Percentiles rank a stretch among this genome's conserved stretches.
Conservation (phyloP, 768 basidiomycete species). For the Pilatotrama ljubarskyi region DNA sequence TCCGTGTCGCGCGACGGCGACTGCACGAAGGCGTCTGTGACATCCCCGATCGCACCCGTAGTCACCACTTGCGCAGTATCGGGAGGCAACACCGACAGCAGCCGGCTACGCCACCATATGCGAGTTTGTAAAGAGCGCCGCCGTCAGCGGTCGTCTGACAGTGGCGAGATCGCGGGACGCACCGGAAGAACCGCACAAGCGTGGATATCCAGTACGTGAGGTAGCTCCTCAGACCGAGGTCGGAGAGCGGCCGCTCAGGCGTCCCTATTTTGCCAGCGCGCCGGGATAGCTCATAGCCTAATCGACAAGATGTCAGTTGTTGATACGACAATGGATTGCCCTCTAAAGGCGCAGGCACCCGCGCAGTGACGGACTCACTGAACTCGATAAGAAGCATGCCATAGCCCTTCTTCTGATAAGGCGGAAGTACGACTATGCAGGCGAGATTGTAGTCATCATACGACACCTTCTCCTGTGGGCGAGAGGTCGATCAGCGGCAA, state of each 20-base stretch:
- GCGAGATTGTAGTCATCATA: slow-evolving; percentile 98
- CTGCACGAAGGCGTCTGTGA: slow-evolving; percentile 30
- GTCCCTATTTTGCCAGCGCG: slow-evolving; percentile 79
- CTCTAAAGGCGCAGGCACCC: not conserved
- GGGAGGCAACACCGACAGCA: slow-evolving; percentile 61
- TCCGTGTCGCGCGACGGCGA: slow-evolving; percentile 25
- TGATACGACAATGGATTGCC: not conserved
- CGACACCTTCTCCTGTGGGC: slow-evolving; percentile 80
- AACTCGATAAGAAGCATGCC: slow-evolving; percentile 98
- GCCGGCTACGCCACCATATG: slow-evolving; percentile 38
- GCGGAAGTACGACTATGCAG: slow-evolving; percentile 94
- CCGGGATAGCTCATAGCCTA: slow-evolving; percentile 92
- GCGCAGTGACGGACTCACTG: slow-evolving; percentile 53
- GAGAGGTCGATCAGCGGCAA: slow-evolving; percentile 2
- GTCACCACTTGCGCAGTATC: slow-evolving; percentile 49
- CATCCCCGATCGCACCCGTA: slow-evolving; percentile 33
- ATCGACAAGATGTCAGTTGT: not conserved
- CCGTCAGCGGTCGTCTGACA: too few species aligned
- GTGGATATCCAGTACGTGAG: slow-evolving; percentile 85
- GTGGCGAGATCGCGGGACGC: slow-evolving; percentile 6
- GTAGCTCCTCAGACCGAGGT: slow-evolving; percentile 89
- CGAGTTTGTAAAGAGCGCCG: too few species aligned
- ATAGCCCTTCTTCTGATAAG: slow-evolving; percentile 85
- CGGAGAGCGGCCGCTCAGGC: slow-evolving; percentile 93
- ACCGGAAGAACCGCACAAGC: slow-evolving; percentile 84